Percentiles rank a stretch among this genome's conserved stretches.
Conservation (phyloP, 306 rosid genomes). For the Cicer arietinum region DNA sequence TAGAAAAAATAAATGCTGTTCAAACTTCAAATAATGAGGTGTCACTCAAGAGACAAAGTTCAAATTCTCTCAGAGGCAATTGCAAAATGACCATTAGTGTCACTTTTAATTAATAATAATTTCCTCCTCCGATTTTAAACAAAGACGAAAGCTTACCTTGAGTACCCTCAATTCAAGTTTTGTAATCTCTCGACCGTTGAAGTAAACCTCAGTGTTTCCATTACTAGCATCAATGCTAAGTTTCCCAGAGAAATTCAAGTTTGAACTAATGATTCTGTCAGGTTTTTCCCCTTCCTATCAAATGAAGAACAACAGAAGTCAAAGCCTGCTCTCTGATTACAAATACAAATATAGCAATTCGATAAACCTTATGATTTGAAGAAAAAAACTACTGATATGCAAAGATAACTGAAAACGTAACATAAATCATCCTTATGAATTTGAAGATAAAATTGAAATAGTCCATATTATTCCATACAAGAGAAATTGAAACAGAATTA, state of each 20-base stretch:
- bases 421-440: slow-evolving; percentile 10
- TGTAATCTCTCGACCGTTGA: slow-evolving; percentile 96
- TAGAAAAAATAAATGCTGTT: slow-evolving; percentile 1
- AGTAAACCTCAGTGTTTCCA: slow-evolving; percentile 93
- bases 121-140: neutral
- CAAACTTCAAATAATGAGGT: too few species aligned
- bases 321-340: slow-evolving; percentile 12
- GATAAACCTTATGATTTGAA: slow-evolving; percentile 20
- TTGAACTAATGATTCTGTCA: slow-evolving; percentile 88
- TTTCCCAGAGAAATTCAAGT: slow-evolving; percentile 85
- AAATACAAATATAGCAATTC: slow-evolving; percentile 19
- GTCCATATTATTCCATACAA: slow-evolving; percentile 13
- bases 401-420: slow-evolving; percentile 1
- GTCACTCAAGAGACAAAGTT: too few species aligned
- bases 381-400: slow-evolving; percentile 6
- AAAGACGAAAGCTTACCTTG: slow-evolving; percentile 61
- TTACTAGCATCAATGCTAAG: slow-evolving; percentile 82
- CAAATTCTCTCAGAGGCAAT: too few species aligned
- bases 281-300: slow-evolving; percentile 96
- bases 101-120: too few species aligned
- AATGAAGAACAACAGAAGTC: slow-evolving; percentile 41
- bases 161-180: slow-evolving; percentile 93
- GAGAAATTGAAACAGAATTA: slow-evolving; percentile 37
- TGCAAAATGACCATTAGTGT: too few species aligned
- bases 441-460: slow-evolving; percentile 9